Conservation (phyloP, 225 moss, liverwort and hornwort species). For the Sphagnum contortum region DNA sequence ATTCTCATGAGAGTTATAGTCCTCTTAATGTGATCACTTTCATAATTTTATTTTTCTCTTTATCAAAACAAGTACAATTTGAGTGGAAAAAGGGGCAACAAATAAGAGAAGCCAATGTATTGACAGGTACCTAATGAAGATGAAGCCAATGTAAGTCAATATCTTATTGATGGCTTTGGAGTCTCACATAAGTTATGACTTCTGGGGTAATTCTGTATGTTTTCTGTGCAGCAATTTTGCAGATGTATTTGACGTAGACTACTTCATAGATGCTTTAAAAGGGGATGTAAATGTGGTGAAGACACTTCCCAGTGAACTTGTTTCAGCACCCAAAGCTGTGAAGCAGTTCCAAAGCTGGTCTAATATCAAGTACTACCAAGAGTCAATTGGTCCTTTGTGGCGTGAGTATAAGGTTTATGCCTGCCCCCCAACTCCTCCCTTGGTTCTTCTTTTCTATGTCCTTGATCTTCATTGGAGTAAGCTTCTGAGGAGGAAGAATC, state of each 20-base stretch:
- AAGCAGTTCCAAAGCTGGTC: constrained; percentile 98
- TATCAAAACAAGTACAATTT: too few relatives aligned
- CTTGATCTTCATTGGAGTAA: not conserved
- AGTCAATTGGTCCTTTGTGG: constrained; percentile 70
- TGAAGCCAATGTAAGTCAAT: too few relatives aligned
- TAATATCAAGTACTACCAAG: constrained; percentile 61
- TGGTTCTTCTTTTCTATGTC: not conserved
- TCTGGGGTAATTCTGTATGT: too few relatives aligned
- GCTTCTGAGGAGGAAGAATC: too few relatives aligned
- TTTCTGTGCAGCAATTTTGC: constrained; percentile 84
- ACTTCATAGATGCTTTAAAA: constrained; percentile 76
- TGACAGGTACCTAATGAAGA: too few relatives aligned
- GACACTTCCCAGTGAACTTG: constrained; percentile 55
- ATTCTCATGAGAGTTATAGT: too few relatives aligned
- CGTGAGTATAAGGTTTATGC: constrained; percentile 58
- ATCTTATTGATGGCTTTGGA: too few relatives aligned
- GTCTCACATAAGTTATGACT: too few relatives aligned
- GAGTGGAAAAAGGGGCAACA: too few relatives aligned
- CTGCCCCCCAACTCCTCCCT: not conserved
- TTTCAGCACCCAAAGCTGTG: constrained; percentile 41
- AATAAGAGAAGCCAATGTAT: too few relatives aligned
- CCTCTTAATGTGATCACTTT: too few relatives aligned
- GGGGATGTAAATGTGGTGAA: constrained; percentile 77
- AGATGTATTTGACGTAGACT: constrained; percentile 88
- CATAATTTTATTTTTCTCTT: too few relatives aligned